These are phyloP conservation scores for Allium cepa DNA, from an alignment of 106 monocot genomes.

Conservation along the genomic window DNA sequence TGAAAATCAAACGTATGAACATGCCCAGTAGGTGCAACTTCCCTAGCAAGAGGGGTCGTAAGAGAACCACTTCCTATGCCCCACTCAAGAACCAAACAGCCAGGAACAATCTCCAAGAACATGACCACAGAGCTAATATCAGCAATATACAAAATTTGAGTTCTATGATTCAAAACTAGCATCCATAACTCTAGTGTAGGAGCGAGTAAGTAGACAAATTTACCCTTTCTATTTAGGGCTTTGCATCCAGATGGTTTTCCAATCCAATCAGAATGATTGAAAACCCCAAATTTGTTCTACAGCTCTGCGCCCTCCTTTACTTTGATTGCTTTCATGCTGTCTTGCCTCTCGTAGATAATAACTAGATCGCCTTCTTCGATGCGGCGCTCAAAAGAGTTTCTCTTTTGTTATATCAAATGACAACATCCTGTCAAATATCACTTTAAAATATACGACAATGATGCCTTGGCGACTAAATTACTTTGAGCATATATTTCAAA, in stretches of 20 bases:
- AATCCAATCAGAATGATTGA: constrained; percentile 93
- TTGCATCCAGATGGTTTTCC: constrained; percentile 78
- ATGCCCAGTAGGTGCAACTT: constrained; percentile 80
- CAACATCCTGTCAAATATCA: constrained; percentile 22
- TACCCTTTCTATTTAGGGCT: constrained; percentile 59
- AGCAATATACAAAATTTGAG: constrained; percentile 86
- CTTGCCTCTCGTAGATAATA: constrained; percentile 89
- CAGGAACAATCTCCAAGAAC: constrained; percentile 88
- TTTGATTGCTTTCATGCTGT: constrained; percentile 66
- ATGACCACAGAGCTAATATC: constrained; percentile 89
- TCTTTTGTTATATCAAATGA: constrained; percentile 28
- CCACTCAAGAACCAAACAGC: constrained; percentile 84
- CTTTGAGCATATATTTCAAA: too few relatives aligned
- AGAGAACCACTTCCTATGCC: constrained; percentile 96
- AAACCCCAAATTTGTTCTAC: constrained; percentile 87
- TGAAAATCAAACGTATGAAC: constrained; percentile 94
- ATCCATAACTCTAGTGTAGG: constrained; percentile 97
- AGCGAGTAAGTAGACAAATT: constrained; percentile 69
- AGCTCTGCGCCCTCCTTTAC: constrained; percentile 36
- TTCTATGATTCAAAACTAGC: constrained; percentile 79
- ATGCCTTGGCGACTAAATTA: too few relatives aligned
- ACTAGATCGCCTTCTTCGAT: constrained; percentile 70
- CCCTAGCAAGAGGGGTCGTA: constrained; percentile 85
- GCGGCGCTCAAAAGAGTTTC: constrained; percentile 31
- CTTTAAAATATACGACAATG: background rate